A percentile compares a stretch with the other conserved stretches of the same genome.
Conservation (phyloP, 2,329 filamentous ascomycete species). For the Alternaria tenuissima region DNA sequence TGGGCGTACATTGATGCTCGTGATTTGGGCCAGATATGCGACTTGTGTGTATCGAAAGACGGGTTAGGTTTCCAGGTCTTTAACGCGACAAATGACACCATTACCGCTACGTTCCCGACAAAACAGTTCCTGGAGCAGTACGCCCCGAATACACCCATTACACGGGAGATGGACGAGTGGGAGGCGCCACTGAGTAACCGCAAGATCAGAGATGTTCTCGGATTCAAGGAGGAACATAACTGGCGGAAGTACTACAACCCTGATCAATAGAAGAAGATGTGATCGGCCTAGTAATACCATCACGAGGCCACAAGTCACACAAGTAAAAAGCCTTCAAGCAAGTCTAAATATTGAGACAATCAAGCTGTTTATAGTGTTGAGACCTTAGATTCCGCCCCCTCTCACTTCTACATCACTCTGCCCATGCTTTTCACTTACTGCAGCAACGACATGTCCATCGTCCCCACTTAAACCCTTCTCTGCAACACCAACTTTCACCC, state of each 20-base stretch:
- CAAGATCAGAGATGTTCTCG: conserved; percentile 67
- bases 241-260: conserved; percentile 62
- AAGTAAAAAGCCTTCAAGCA: neutral
- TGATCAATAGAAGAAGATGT: conserved; percentile 11
- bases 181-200: conserved; percentile 69
- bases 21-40: conserved; percentile 69
- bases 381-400: neutral
- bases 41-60: conserved; percentile 61
- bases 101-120: conserved; percentile 63
- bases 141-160: conserved; percentile 61
- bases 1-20: conserved; percentile 71
- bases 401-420: neutral
- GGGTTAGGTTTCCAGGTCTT: conserved; percentile 70
- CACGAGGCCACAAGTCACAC: neutral
- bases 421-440: neutral
- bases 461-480: conserved; percentile 8
- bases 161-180: conserved; percentile 63
- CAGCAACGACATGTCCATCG: conserved; percentile 9
- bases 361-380: neutral
- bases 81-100: conserved; percentile 70
- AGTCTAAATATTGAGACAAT: neutral
- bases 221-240: conserved; percentile 66
- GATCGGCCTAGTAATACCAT: too few species aligned
- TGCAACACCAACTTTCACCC: conserved; percentile 14
- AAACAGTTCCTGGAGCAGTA: conserved; percentile 61